Evolutionary conservation across 2,329 filamentous ascomycete genomes (phyloP).

Genomic region (Fusarium keratoplasticum): DNA sequence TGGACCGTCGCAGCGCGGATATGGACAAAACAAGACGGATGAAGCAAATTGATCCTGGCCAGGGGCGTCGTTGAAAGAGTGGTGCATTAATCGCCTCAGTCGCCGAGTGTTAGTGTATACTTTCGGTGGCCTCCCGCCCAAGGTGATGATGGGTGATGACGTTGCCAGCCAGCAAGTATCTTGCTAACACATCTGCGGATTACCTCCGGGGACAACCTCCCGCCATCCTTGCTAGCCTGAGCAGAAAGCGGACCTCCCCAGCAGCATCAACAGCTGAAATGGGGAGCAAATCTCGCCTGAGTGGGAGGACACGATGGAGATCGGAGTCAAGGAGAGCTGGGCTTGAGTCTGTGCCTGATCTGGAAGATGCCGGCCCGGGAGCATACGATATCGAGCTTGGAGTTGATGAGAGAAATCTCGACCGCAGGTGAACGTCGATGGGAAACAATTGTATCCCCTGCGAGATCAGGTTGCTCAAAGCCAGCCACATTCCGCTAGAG

Average conservation of each 20-base stretch:
- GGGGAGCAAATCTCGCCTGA: constrained; percentile 42
- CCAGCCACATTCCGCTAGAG: not conserved
- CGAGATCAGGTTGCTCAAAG: not conserved
- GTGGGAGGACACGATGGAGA: constrained; percentile 37
- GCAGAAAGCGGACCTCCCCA: constrained; percentile 31
- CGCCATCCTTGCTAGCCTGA: constrained; percentile 36
- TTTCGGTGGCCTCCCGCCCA: not conserved
- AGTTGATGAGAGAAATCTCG: not conserved
- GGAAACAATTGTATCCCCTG: not conserved
- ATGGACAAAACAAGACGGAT: constrained; percentile 36
- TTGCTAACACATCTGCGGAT: constrained; percentile 27
- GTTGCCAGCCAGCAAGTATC: not conserved
- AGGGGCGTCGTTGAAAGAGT: constrained; percentile 27
- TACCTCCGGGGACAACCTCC: constrained; percentile 17
- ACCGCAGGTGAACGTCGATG: not conserved
- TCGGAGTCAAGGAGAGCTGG: constrained; percentile 19
- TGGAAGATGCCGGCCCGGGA: constrained; percentile 12
- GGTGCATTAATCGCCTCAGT: constrained; percentile 13
- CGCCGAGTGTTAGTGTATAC: constrained; percentile 34
- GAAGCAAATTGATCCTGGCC: constrained; percentile 35
- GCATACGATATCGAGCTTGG: not conserved
- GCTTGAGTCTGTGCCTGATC: constrained; percentile 20
- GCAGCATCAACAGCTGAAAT: constrained; percentile 34
- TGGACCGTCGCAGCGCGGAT: constrained; percentile 14
- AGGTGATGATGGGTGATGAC: not conserved